Conservation (phyloP, 164 flowering plant species). For the Umbilicus rupestris region DNA sequence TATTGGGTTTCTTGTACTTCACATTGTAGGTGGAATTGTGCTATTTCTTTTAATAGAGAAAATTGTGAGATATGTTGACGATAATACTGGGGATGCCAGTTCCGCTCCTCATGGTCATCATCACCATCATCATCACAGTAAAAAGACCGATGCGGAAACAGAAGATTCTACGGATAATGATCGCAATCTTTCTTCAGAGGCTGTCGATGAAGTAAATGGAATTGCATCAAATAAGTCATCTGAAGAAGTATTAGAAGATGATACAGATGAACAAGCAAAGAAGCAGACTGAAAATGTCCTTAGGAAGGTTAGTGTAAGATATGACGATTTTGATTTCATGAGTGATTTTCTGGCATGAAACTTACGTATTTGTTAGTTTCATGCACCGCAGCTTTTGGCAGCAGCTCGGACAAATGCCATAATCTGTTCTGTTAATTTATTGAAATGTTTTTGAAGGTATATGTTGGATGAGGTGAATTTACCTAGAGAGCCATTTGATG, state of each 20-base stretch:
- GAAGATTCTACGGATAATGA: slow-evolving; percentile 16
- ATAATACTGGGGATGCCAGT: slow-evolving; percentile 40
- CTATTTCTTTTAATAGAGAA: slow-evolving; percentile 90
- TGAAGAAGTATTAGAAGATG: slow-evolving; percentile 21
- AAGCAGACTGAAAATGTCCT: slow-evolving; percentile 21
- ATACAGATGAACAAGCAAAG: slow-evolving; percentile 19
- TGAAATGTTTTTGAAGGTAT: background rate
- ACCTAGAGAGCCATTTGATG: background rate
- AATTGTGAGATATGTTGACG: slow-evolving; percentile 87
- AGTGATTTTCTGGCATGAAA: background rate
- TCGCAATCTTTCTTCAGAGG: slow-evolving; percentile 12
- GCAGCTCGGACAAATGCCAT: background rate
- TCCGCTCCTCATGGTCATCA: slow-evolving; percentile 54
- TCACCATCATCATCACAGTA: slow-evolving; percentile 48
- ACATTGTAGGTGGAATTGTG: slow-evolving; percentile 82
- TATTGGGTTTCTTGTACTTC: slow-evolving; percentile 2
- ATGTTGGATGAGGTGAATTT: background rate
- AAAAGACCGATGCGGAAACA: slow-evolving; percentile 40
- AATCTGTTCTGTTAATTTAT: background rate
- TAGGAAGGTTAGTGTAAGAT: slow-evolving; percentile 42
- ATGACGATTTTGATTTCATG: background rate
- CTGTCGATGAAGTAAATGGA: slow-evolving; percentile 19
- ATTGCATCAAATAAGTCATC: slow-evolving; percentile 13
- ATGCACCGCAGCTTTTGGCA: background rate
- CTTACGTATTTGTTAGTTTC: no score